Base-by-base conservation (phyloP, 768 basidiomycete genomes). In the Pleurotus tuber-regium region DNA sequence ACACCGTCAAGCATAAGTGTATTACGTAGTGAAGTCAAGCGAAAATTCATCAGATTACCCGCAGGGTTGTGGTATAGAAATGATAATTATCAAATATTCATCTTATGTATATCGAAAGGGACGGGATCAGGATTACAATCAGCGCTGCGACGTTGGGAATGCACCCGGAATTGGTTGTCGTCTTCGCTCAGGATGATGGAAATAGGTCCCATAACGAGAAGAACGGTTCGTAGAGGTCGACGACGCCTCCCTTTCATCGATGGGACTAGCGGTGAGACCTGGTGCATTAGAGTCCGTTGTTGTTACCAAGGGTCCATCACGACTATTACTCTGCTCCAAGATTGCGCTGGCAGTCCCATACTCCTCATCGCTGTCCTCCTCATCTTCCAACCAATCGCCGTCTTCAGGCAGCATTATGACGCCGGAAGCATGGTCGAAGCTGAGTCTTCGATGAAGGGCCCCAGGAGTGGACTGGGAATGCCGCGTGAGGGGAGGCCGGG, bases 371-470 rank as follows among this genome's bases (percentile, higher is more conserved):
- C 70, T 72, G 25, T 70, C 72, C 1, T 65, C 77, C 21, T 83
- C 83, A 12, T 75, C 70, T 18, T 68, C 71, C 56, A 86, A 68
- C 81, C 87, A 88, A 56, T 80, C 77, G 25, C 73, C 79, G 57
- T 83, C 78, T 31, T 93, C 91, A 0, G 92, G 91, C 2, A 95
- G 69, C 76, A 87, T 86, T 57, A 95, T 95, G 29, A 94, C 89
- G 1, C 93, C 93, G 2, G 88, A 88, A 4, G 83, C 91, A 43
- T 83, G 85, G 62, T 94, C 92, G 56, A 86, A 95, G 67, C 89
- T 92, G 49, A 92, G 66, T 14, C 89, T 79, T 60, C 89, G 86
- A 47, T 67, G 69, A 40, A 82, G 58, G 12, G 65, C 65, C 23
- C 60, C 49, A 2, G 59, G 60, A n/a, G 66, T 51, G 16, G 54